phyloP scores from a whole-genome alignment of 2,329 filamentous ascomycete genomes.

The Phialemoniopsis sp. region DNA sequence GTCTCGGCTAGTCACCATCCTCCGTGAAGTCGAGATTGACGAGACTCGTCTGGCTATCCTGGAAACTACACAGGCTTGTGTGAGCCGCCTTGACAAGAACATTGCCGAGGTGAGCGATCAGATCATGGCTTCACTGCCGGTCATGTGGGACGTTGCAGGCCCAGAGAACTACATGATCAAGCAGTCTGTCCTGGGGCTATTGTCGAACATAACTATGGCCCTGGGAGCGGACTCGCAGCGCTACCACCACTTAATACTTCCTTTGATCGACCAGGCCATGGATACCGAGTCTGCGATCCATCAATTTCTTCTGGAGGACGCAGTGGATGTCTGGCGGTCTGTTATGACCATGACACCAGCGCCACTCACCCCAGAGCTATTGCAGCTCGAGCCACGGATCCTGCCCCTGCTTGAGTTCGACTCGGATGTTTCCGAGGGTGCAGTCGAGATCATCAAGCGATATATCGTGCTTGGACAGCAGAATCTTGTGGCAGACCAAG shows the following conservation, averaged over 20 bases:
- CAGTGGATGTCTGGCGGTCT: conserved; percentile 81
- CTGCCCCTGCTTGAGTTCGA: conserved; percentile 65
- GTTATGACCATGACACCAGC: conserved; percentile 64
- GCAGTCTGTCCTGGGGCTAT: conserved; percentile 82
- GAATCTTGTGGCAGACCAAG: conserved; percentile 57
- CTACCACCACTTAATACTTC: conserved; percentile 77
- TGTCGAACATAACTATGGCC: conserved; percentile 79
- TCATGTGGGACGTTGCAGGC: conserved; percentile 79
- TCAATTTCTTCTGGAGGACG: conserved; percentile 85
- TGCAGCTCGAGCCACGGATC: conserved; percentile 57
- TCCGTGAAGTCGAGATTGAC: conserved; percentile 73
- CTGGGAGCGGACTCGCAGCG: conserved; percentile 74
- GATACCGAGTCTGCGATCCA: conserved; percentile 71
- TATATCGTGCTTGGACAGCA: conserved; percentile 69
- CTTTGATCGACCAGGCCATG: conserved; percentile 76
- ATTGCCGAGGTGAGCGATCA: conserved; percentile 68
- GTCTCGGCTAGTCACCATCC: conserved; percentile 68
- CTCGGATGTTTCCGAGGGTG: conserved; percentile 57
- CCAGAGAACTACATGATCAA: conserved; percentile 86
- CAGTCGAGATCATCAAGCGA: conserved; percentile 62
- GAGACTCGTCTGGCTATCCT: conserved; percentile 90
- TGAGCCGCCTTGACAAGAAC: conserved; percentile 75
- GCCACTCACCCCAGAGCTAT: conserved; percentile 57
- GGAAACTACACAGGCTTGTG: conserved; percentile 77
- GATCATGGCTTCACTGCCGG: conserved; percentile 75